phyloP scores from a whole-genome alignment of 2,329 filamentous ascomycete genomes.

The Teratosphaeriaceae sp. region DNA sequence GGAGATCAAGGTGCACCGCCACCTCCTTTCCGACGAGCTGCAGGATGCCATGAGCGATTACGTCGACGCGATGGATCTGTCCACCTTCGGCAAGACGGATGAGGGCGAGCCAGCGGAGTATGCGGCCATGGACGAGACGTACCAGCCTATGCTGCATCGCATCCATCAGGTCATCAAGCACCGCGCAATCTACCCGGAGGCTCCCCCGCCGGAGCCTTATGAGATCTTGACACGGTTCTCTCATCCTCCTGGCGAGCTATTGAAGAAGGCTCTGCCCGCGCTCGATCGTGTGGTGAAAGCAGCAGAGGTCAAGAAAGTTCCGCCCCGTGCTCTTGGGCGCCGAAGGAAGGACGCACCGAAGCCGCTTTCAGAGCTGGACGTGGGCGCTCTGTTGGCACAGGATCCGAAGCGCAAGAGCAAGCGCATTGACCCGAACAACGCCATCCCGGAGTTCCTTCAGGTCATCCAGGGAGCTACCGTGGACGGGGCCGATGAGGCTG shows the following conservation, averaged over 20 bases:
- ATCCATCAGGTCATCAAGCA: slow-evolving; percentile 79
- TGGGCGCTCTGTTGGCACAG: slow-evolving; percentile 69
- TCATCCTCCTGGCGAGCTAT: slow-evolving; percentile 60
- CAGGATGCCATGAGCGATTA: slow-evolving; percentile 80
- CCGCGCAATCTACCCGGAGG: slow-evolving; percentile 68
- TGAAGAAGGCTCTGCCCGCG: slow-evolving; percentile 50
- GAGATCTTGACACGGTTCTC: slow-evolving; percentile 66
- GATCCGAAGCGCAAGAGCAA: slow-evolving; percentile 40
- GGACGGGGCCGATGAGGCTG: slow-evolving; percentile 51
- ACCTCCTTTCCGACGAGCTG: slow-evolving; percentile 70
- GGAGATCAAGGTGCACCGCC: slow-evolving; percentile 70
- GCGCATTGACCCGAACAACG: slow-evolving; percentile 61
- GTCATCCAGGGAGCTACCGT: too few species aligned
- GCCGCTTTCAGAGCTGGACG: slow-evolving; percentile 82
- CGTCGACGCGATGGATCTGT: slow-evolving; percentile 88
- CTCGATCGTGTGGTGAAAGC: slow-evolving; percentile 59
- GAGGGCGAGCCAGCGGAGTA: slow-evolving; percentile 64
- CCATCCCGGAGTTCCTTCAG: slow-evolving; percentile 87
- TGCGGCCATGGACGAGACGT: slow-evolving; percentile 72
- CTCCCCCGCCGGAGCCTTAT: slow-evolving; percentile 55
- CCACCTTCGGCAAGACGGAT: slow-evolving; percentile 62
- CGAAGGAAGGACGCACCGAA: slow-evolving; percentile 59
- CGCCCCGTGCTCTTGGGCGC: slow-evolving; percentile 45
- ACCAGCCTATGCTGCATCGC: slow-evolving; percentile 78
- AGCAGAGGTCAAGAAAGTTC: slow-evolving; percentile 71